phyloP scores from a whole-genome alignment of 345 rosid genomes.

The Aethionema arabicum region DNA sequence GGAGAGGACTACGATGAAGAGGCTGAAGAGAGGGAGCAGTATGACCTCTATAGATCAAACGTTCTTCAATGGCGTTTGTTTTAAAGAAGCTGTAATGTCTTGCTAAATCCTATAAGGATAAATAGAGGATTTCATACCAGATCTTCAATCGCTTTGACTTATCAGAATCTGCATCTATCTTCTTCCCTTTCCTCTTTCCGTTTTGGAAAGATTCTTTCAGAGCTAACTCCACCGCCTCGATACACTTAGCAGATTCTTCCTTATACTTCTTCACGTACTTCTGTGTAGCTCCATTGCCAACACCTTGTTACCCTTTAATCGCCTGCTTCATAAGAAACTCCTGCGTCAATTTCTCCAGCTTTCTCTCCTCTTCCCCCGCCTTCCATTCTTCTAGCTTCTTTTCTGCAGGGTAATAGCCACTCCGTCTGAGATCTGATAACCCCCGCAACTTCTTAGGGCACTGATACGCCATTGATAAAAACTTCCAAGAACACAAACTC shows the following conservation, averaged over 20 bases:
- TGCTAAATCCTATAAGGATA: no score
- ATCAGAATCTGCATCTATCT: no score
- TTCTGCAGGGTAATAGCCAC: constrained; percentile 62
- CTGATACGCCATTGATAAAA: constrained; percentile 43
- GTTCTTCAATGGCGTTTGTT: no score
- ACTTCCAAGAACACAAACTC: not conserved
- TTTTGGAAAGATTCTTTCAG: no score
- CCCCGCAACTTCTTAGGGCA: constrained; percentile 45
- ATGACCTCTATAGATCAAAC: no score
- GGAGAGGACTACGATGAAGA: no score
- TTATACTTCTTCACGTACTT: constrained; percentile 71
- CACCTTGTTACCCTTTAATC: constrained; percentile 71
- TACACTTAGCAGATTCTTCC: constrained; percentile 79
- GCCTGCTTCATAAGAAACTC: constrained; percentile 77
- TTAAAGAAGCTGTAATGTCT: no score
- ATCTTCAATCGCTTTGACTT: no score
- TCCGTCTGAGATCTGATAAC: constrained; percentile 52
- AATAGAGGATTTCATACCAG: no score
- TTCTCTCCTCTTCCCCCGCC: constrained; percentile 80
- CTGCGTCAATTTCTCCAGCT: constrained; percentile 73
- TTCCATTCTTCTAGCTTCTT: constrained; percentile 92
- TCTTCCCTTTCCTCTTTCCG: no score
- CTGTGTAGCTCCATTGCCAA: constrained; percentile 64
- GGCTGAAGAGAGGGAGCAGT: no score
- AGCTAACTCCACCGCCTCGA: no score